Evolutionary conservation across 148 eudicot species (phyloP), one percentile per base, ranked within the genome.

Genomic region (Tetragonia tetragonoides): DNA sequence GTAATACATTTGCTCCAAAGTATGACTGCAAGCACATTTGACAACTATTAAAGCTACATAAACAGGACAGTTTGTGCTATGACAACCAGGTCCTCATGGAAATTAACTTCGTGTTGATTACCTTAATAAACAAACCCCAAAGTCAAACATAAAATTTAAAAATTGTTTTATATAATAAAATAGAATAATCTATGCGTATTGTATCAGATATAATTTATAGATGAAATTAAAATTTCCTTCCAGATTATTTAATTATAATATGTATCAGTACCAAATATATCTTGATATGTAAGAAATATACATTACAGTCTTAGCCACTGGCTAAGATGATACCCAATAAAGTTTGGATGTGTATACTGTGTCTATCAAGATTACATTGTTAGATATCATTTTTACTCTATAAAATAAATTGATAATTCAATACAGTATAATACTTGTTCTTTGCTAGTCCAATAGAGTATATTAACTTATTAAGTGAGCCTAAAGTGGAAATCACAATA

Each of bases 1-100:
- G 99, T 83, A 96, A 84, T 62, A 96, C 99, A 87, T 96, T 96
- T 73, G 98, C 99, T 65, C 99, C 99, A 87, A 96, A 96, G 85
- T 96, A 96, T 80, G 99, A 96, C 98, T 96, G 94, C 84, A 85
- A 65, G 75, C 54, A 68, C 73, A 85, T 64, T 15, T 61, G 3
- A 46, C 17, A 77, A 80, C 61, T 53, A 21, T 69, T 37, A 61
- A 61, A 73, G 46, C 24, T 46, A 38, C 54, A 53, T 65, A 57
- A 24, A 18, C 51, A 80, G 54, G 21, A 54, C 41, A 71, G 24
- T 76, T 70, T 51, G 60, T 44, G 34, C 49, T 10, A 42, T 38
- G 59, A 44, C 42, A n/a, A 70, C 39, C 5, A 63, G 23, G 34
- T 7, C 38, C 17, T 47, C 44, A 66, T 38, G 37, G 34, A 12